A percentile compares a stretch with the other conserved stretches of the same genome.
These are phyloP conservation scores for Phoma sp. DNA, from an alignment of 2,329 filamentous ascomycete species.

Conservation along the genomic window DNA sequence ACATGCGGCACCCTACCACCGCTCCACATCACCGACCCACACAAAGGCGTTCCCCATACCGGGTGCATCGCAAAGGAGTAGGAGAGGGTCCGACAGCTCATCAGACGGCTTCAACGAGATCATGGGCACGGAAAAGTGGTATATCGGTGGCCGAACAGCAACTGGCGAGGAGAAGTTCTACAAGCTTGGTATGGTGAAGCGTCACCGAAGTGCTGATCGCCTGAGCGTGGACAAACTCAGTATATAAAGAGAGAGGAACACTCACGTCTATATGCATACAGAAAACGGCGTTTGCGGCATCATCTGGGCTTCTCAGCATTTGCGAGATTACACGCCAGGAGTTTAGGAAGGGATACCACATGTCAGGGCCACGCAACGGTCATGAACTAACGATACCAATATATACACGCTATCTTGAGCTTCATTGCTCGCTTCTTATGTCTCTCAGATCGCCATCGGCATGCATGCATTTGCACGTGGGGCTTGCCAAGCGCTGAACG, in stretches of 20 bases:
- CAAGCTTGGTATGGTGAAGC: conserved; percentile 76
- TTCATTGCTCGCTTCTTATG: conserved; percentile 15
- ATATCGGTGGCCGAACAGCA: conserved; percentile 78
- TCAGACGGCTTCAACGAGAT: conserved; percentile 78
- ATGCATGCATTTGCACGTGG: conserved; percentile 16
- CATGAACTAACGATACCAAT: conserved; percentile 9
- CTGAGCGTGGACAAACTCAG: conserved; percentile 78
- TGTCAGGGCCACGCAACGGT: not conserved
- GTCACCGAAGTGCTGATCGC: conserved; percentile 75
- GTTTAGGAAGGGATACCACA: conserved; percentile 19
- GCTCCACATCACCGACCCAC: conserved; percentile 44
- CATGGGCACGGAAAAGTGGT: conserved; percentile 77
- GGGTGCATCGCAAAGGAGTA: conserved; percentile 44
- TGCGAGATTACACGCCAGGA: conserved; percentile 15
- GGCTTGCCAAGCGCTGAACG: conserved; percentile 13
- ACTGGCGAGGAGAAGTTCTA: conserved; percentile 82
- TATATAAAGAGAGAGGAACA: conserved; percentile 58
- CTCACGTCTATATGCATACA: conserved; percentile 27
- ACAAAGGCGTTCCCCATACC: conserved; percentile 47
- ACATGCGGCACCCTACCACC: conserved; percentile 47
- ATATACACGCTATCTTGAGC: conserved; percentile 18
- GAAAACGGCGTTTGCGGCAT: conserved; percentile 36
- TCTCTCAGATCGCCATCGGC: not conserved
- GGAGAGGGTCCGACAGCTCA: conserved; percentile 76
- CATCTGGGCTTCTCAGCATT: conserved; percentile 18